Evolutionary conservation across 2,329 filamentous ascomycete species (phyloP).

Genomic region (Dothistroma septosporum): DNA sequence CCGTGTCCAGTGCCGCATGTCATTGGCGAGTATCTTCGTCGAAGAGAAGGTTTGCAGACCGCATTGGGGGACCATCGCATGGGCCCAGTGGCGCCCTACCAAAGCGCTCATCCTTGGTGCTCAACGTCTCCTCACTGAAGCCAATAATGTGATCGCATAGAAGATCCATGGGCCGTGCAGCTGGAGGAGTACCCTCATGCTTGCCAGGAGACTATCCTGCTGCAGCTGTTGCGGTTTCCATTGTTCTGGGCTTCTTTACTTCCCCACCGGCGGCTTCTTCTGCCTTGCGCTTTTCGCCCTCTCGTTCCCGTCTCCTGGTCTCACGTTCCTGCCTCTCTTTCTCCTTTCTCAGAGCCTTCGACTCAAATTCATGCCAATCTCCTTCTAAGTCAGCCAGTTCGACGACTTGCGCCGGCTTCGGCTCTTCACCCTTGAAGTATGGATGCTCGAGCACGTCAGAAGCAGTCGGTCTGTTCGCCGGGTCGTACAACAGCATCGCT

Average conservation of each 20-base stretch:
- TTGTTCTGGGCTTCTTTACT: conserved; percentile 27
- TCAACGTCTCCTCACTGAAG: too few species aligned
- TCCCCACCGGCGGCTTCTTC: conserved; percentile 25
- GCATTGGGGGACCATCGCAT: too few species aligned
- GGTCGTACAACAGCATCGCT: conserved; percentile 87
- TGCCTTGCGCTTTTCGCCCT: conserved; percentile 41
- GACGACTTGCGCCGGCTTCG: conserved; percentile 68
- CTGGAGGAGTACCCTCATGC: neutral
- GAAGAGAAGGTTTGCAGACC: too few species aligned
- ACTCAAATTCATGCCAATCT: conserved; percentile 99
- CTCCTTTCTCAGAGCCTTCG: conserved; percentile 87
- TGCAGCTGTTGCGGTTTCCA: conserved; percentile 2
- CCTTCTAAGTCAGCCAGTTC: conserved; percentile 82
- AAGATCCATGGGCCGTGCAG: neutral
- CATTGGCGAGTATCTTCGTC: too few species aligned
- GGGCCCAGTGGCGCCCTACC: too few species aligned
- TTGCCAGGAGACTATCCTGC: conserved; percentile 1
- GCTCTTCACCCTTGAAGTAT: conserved; percentile 83
- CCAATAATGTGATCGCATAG: neutral
- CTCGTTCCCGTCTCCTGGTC: conserved; percentile 44
- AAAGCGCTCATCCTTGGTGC: too few species aligned
- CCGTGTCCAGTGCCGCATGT: too few species aligned
- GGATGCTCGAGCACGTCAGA: conserved; percentile 78
- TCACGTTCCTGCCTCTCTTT: conserved; percentile 67
- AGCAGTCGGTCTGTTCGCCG: conserved; percentile 74